A percentile compares a stretch with the other conserved stretches of the same genome.
phyloP scores from a whole-genome alignment of 129 eudicot species.

The Pulicaria dysenterica region DNA sequence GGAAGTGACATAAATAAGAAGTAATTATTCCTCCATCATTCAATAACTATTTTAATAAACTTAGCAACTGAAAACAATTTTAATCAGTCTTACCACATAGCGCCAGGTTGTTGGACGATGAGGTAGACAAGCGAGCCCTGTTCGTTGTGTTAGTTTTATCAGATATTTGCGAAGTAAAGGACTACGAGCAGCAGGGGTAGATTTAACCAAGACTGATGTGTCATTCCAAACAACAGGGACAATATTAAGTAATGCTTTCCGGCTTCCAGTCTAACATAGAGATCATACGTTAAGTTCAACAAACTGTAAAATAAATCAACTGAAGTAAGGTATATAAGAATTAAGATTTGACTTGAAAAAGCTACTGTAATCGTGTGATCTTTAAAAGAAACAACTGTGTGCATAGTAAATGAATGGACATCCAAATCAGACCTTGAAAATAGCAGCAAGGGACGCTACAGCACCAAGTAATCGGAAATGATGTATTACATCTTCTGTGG shows the following conservation, averaged over 20 bases:
- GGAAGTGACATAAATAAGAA: neutral
- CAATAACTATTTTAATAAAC: neutral
- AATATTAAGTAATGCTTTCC: slow-evolving; percentile 64
- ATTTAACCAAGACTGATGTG: slow-evolving; percentile 68
- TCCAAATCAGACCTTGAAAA: slow-evolving; percentile 68
- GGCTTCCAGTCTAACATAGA: slow-evolving; percentile 68
- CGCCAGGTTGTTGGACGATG: slow-evolving; percentile 89
- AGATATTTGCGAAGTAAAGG: slow-evolving; percentile 91
- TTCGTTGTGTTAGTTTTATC: slow-evolving; percentile 79
- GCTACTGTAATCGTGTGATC: neutral
- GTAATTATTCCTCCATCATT: no score
- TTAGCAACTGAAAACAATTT: neutral
- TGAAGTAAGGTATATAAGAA: neutral
- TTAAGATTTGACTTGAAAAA: no score
- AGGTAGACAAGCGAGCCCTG: slow-evolving; percentile 82
- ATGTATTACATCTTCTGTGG: slow-evolving; percentile 54
- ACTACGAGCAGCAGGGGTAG: slow-evolving; percentile 73
- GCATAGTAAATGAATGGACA: slow-evolving; percentile 4
- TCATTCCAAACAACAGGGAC: slow-evolving; percentile 78
- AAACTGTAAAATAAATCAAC: slow-evolving; percentile 11
- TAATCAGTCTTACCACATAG: slow-evolving; percentile 70
- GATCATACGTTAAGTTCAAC: slow-evolving; percentile 21
- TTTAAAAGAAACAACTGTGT: neutral
- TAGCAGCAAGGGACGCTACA: slow-evolving; percentile 82
- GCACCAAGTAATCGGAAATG: slow-evolving; percentile 84